Base-by-base conservation (phyloP, 2,329 filamentous ascomycete species). In the Clonostachys byssicola region DNA sequence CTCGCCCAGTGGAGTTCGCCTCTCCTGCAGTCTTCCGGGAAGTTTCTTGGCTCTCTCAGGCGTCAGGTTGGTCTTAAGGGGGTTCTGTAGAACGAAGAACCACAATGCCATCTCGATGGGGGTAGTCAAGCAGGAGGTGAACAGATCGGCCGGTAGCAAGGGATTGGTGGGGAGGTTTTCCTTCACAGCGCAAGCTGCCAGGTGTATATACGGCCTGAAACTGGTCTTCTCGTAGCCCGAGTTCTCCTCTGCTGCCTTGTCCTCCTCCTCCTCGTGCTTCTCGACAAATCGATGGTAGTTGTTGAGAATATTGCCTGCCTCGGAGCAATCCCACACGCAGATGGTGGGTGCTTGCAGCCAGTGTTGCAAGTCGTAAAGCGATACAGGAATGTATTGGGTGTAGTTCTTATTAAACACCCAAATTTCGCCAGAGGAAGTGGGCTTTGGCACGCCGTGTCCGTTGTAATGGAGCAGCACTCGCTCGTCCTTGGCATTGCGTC, bases 371-470 rank as follows among this genome's bases (percentile, higher is more conserved):
- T 99, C 94, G 60, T 95, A 96, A 9, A 99, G 73, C 1, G 92
- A 96, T 40, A 99, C 89, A 0, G 94, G 94, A 40, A 99, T 99
- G 63, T 99, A 99, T 67, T 99, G 94, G 0, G 94, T 99, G 64
- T 96, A 99, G 56, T 90, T 97, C 57, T 94, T 92, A 68, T 99
- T 99, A 67, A 99, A 99, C 6, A 97, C 95, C 94, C 94, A 99
- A 17, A 99, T 95, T 66, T 99, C 94, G 13, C 94, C 94, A 5
- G 92, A 96, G 4, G 88, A 84, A 1, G 94, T 99, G 4, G 94
- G 94, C 60, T 96, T 90, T 2, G 94, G 94, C 12, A 99, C 94
- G 42, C 94, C 94, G 65, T 99, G 94, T 14, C 94, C 94, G 59
- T 99, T 99, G 75, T 99, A 99, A 64, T 99, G 94, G 58, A 99